phyloP scores from a whole-genome alignment of 164 flowering plant species.

The Annona cherimola region DNA sequence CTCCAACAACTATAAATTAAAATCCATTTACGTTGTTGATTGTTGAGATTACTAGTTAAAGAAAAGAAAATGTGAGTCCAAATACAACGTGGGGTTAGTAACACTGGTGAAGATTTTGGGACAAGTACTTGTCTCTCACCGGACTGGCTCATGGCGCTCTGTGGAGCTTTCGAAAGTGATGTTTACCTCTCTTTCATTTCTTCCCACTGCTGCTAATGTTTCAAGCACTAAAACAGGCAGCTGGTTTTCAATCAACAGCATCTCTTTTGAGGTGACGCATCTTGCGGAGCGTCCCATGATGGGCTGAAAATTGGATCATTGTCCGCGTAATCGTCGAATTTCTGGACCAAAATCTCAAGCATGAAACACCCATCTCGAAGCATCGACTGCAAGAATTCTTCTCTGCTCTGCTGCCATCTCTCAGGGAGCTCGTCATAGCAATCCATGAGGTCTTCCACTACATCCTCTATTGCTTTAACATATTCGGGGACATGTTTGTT shows the following conservation, averaged over 20 bases:
- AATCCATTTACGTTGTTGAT: too few species aligned
- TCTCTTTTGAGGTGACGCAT: constrained; percentile 48
- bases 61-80: too few species aligned
- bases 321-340: constrained; percentile 28
- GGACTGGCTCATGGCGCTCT: too few species aligned
- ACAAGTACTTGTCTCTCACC: too few species aligned
- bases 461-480: constrained; percentile 19
- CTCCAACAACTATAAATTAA: too few species aligned
- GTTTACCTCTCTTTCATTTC: constrained; percentile 13
- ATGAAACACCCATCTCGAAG: constrained; percentile 49
- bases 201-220: constrained; percentile 27
- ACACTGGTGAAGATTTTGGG: too few species aligned
- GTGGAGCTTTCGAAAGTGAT: too few species aligned
- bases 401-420: constrained; percentile 23
- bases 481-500: constrained; percentile 19
- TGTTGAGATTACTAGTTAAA: too few species aligned
- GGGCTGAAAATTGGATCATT: constrained; percentile 59
- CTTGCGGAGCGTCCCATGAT: constrained; percentile 40
- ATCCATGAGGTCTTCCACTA: constrained; percentile 14
- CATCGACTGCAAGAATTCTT: constrained; percentile 37
- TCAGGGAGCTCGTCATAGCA: constrained; percentile 31
- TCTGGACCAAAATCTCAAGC: constrained; percentile 45
- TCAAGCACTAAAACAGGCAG: constrained; percentile 43
- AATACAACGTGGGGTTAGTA: too few species aligned
- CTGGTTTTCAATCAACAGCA: constrained; percentile 64